A percentile compares a stretch with the other conserved stretches of the same genome.
These are phyloP conservation scores for Ogataea trehalophila DNA, from an alignment of 805 yeast species.

Conservation along the genomic window DNA sequence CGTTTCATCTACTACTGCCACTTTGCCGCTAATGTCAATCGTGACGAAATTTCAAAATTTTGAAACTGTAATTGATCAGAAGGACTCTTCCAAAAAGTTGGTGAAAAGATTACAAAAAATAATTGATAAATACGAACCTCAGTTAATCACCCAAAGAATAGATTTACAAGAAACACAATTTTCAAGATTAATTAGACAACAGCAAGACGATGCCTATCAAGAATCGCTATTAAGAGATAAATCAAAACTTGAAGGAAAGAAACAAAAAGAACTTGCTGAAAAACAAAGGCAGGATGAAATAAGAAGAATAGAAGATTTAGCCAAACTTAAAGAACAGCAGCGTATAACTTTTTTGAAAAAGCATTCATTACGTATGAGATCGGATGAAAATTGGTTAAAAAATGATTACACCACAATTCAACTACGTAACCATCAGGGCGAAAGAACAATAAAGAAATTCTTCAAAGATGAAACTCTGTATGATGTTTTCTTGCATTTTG, in stretches of 20 bases:
- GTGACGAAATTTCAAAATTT: conserved; percentile 39
- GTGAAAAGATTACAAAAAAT: conserved; percentile 35
- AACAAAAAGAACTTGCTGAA: conserved; percentile 21
- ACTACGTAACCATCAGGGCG: conserved; percentile 51
- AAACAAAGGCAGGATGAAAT: conserved; percentile 11
- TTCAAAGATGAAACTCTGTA: conserved; percentile 32
- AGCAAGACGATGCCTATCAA: conserved; percentile 66
- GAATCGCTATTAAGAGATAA: conserved; percentile 55
- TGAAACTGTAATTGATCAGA: conserved; percentile 8
- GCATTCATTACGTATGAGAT: conserved; percentile 4
- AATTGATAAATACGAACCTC: conserved; percentile 55
- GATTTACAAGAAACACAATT: conserved; percentile 57
- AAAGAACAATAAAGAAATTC: conserved; percentile 42
- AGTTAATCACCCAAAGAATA: conserved; percentile 50
- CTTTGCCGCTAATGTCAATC: conserved; percentile 45
- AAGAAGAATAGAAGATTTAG: not conserved
- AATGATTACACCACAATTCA: conserved; percentile 41
- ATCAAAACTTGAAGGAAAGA: conserved; percentile 44
- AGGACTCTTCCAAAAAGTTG: conserved; percentile 24
- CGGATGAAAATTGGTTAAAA: conserved; percentile 17
- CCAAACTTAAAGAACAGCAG: conserved; percentile 7
- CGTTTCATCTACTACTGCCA: conserved; percentile 48
- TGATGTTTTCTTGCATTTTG: conserved; percentile 49
- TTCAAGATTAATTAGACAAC: conserved; percentile 52
- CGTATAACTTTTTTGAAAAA: conserved; percentile 20